Base-by-base conservation (phyloP, 108 stramenopile genomes). In the Asterionellopsis glacialis region DNA sequence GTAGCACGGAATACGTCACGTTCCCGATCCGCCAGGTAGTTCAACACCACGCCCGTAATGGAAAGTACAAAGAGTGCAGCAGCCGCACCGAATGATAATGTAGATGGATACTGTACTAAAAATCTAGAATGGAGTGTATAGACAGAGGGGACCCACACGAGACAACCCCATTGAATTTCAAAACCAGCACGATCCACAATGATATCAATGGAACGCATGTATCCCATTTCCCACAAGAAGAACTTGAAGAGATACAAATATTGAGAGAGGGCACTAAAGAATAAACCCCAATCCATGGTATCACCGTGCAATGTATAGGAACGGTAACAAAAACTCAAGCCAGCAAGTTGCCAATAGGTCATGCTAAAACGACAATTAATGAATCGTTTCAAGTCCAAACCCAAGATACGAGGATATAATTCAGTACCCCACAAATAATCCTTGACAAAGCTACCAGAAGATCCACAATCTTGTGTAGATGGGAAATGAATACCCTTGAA, bases 391-490 rank as follows among this genome's bases (percentile, higher is more conserved):
- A 99, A 66, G 75, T 99, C 98, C 67, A 74, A 87, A 26, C 97
- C 97, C 40, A 90, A 74, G 25, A 98, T 79, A 49, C 91, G 81
- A 1, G 99, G 99, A 74, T 98, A 98, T 10, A 99, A 80, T 78
- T 99, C 99, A 48, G 88, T 97, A 19, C 99, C 99, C 98, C 99
- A 99, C 59, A 87, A 96, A 83, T 78, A 98, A 79, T 99, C 97
- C n/a, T 96, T 73, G 28, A 97, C 68, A 40, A 72, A 65, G 59
- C 75, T 82, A 39, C 90, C 90, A 44, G 84, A 90, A 38, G 83
- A 88, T 18, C 98, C 97, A 55, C 64, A 75, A 75, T 99, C 99
- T 21, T 72, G 41, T 16, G 91, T 94, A 1, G 85, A 85, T 0
- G 99, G 99, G 21, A 70, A 60, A 50, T 77, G 28, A 27, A 82